Percentiles rank a stretch among this genome's conserved stretches.
phyloP scores from a whole-genome alignment of 108 stramenopile genomes.

The Pelagomonas calceolata region DNA sequence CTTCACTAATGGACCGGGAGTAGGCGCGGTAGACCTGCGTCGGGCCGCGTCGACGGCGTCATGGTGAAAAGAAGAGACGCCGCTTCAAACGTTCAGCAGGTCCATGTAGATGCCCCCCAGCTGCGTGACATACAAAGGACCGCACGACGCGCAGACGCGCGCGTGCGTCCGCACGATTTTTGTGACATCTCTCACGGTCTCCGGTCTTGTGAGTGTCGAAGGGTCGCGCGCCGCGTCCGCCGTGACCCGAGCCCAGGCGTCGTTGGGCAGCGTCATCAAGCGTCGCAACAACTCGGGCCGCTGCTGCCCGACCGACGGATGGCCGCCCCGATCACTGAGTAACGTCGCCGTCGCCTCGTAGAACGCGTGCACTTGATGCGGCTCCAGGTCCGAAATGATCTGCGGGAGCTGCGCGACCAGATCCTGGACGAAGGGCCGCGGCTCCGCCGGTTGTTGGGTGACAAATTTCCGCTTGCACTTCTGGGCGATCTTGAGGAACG shows the following conservation, averaged over 20 bases:
- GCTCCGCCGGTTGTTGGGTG: slow-evolving; percentile 76
- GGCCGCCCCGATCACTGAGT: slow-evolving; percentile 71
- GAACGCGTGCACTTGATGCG: slow-evolving; percentile 96
- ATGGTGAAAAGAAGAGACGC: too few species aligned
- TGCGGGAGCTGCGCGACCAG: slow-evolving; percentile 74
- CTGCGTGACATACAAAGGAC: slow-evolving; percentile 83
- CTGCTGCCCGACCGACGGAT: slow-evolving; percentile 38
- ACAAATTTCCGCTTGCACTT: slow-evolving; percentile 96
- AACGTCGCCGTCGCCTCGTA: slow-evolving; percentile 94
- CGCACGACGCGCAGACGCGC: slow-evolving; percentile 73
- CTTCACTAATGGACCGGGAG: slow-evolving; percentile 78
- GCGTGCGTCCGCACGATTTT: slow-evolving; percentile 92
- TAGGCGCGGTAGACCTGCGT: slow-evolving; percentile 96
- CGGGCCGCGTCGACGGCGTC: too few species aligned
- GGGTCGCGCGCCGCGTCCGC: slow-evolving; percentile 61
- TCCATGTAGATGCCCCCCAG: slow-evolving; percentile 85
- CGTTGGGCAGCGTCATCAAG: slow-evolving; percentile 88
- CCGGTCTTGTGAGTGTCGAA: slow-evolving; percentile 67
- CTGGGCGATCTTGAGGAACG: slow-evolving; percentile 93
- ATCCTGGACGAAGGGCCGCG: slow-evolving; percentile 76
- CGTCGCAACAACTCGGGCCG: slow-evolving; percentile 59
- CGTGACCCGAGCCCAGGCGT: slow-evolving; percentile 76
- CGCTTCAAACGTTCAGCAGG: slow-evolving; percentile 92
- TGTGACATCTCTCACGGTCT: slow-evolving; percentile 80
- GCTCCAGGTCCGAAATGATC: slow-evolving; percentile 89